These are phyloP conservation scores for Saccharomyces uvarum DNA, from an alignment of 1,139 yeast species.

Conservation along the genomic window DNA sequence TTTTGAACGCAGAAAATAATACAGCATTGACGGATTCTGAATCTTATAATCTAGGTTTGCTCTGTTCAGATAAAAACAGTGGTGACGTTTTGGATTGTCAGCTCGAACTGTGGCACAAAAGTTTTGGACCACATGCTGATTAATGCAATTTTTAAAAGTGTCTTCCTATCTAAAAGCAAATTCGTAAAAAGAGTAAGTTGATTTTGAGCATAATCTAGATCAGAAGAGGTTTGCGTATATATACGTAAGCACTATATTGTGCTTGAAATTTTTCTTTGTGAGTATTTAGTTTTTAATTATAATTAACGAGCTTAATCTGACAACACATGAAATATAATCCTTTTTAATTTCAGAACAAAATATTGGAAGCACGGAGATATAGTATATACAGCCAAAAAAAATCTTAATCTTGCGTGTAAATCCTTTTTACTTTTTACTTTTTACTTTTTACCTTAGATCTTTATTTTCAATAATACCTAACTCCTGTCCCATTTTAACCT, in stretches of 20 bases:
- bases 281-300: neutral
- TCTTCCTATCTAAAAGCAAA: neutral
- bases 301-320: neutral
- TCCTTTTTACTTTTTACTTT: constrained; percentile 29
- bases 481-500: constrained; percentile 77
- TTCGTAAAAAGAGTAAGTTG: neutral
- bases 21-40: constrained; percentile 5
- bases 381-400: neutral
- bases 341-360: neutral
- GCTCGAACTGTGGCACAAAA: constrained; percentile 25
- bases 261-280: neutral
- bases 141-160: neutral
- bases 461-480: constrained; percentile 44
- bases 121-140: constrained; percentile 9
- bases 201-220: too few relatives aligned
- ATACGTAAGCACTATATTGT: neutral
- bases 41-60: constrained; percentile 22
- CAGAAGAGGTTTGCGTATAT: too few relatives aligned
- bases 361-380: neutral
- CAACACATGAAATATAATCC: neutral
- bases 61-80: constrained; percentile 19
- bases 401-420: neutral
- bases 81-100: constrained; percentile 23
- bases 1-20: constrained; percentile 4
- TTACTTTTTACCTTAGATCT: constrained; percentile 21